phyloP scores from a whole-genome alignment of 2,329 filamentous ascomycete genomes.

The Thermoascus crustaceus region DNA sequence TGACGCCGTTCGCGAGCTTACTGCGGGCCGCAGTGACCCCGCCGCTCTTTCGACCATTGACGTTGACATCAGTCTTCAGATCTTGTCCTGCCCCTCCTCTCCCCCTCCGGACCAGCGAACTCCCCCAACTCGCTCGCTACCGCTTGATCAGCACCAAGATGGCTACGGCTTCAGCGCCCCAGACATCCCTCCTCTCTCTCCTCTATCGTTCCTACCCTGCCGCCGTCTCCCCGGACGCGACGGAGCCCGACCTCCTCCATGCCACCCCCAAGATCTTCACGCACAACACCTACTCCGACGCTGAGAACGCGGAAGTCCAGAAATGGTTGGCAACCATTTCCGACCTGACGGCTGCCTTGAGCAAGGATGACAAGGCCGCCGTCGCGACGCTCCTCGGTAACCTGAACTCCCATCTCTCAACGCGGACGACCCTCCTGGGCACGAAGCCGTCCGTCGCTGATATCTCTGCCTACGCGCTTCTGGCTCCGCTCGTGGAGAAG shows the following conservation, averaged over 20 bases:
- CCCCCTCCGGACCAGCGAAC: background rate
- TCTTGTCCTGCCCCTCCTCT: conserved; percentile 1
- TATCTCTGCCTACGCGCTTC: conserved; percentile 69
- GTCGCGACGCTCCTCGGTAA: conserved; percentile 60
- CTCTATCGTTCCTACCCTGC: conserved; percentile 38
- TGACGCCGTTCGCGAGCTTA: conserved; percentile 9
- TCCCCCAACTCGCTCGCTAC: conserved; percentile 13
- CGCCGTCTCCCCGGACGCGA: conserved; percentile 31
- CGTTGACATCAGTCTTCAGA: background rate
- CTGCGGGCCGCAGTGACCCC: conserved; percentile 14
- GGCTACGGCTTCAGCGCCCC: conserved; percentile 29
- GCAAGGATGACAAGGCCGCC: conserved; percentile 46
- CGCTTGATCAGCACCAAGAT: conserved; percentile 9
- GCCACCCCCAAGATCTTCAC: conserved; percentile 57
- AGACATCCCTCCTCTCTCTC: conserved; percentile 36
- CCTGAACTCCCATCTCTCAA: conserved; percentile 79
- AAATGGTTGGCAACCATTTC: conserved; percentile 78
- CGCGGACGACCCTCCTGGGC: conserved; percentile 81
- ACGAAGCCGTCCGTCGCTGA: conserved; percentile 84
- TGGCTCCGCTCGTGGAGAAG: conserved; percentile 65
- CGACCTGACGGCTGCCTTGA: conserved; percentile 51
- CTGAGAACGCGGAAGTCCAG: conserved; percentile 78
- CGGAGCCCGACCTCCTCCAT: conserved; percentile 37
- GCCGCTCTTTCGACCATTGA: background rate
- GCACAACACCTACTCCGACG: conserved; percentile 61